Base-by-base conservation (phyloP, 2,329 filamentous ascomycete genomes). In the Ceratocystis cacaofunesta region DNA sequence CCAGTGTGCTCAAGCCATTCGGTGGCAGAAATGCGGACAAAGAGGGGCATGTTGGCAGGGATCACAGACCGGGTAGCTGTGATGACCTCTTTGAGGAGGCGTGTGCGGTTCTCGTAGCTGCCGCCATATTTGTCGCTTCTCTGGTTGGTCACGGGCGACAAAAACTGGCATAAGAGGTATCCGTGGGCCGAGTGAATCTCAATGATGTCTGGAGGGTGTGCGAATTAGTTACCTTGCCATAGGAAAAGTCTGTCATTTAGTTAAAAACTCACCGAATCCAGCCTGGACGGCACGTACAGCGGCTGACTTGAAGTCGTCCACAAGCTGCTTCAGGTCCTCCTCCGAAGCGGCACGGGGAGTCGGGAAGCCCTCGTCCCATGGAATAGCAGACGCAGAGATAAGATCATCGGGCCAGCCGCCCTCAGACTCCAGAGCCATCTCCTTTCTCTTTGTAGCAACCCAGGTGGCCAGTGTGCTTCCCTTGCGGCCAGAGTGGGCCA, bases 401-500 rank as follows among this genome's bases (percentile, higher is more conserved):
- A 85, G 77, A 62, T 83, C 76, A 25, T 80, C 75, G 0, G 80
- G 80, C 84, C 84, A 86, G 8, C 84, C 84, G 64, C 78, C 77
- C 17, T 75, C 72, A 41, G 74, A 79, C 64, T 79, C 76, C 0
- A 76, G 76, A 0, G 88, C 86, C 28, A 85, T 73, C 52, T 70
- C 83, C 66, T 72, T 73, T 73, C 61, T 81, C 74, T 78, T 80
- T 1, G 48, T 32, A 17, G 70, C 71, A 79, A 90, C 75, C 87
- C 87, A 92, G 0, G 83, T 82, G 0, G 84, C 78, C 22, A 84
- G 71, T 1, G 78, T 83, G 73, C 78, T 82, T 1, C 82, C 85
- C 74, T 88, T 88, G 65, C 86, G 78, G 1, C 91, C 91, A 0
- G 90, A 90, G 71, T 96, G 91, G 1, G 78, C 89, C 3, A 95